Evolutionary conservation across 169 alveolate genomes (phyloP).

Genomic region (Plasmodium ovale): DNA sequence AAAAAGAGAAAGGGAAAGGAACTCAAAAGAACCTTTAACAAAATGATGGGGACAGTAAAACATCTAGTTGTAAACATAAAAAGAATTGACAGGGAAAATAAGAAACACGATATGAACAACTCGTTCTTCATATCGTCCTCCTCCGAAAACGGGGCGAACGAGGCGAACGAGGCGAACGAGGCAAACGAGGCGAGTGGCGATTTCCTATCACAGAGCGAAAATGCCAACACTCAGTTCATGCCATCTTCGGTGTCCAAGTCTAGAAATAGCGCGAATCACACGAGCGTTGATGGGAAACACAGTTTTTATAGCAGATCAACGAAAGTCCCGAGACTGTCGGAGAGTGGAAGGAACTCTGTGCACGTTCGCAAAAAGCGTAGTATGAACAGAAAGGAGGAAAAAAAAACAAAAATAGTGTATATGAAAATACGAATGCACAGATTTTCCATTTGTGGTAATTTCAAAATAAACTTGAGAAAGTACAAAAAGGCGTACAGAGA

Average conservation of each 20-base stretch:
- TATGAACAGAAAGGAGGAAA: background rate
- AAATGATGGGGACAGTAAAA: constrained; percentile 58
- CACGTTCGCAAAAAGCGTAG: background rate
- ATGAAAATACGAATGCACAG: constrained; percentile 75
- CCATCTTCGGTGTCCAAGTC: constrained; percentile 65
- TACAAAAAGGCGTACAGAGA: constrained; percentile 71
- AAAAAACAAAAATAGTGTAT: background rate
- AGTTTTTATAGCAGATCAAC: constrained; percentile 70
- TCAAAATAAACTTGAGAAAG: constrained; percentile 44
- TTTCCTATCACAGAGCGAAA: constrained; percentile 17
- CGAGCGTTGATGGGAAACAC: constrained; percentile 35
- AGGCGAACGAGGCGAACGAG: constrained; percentile 24
- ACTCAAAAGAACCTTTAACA: constrained; percentile 36
- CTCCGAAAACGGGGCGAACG: constrained; percentile 30
- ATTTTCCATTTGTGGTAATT: constrained; percentile 53
- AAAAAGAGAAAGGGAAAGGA: constrained; percentile 35
- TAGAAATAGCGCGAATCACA: constrained; percentile 34
- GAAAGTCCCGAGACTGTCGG: constrained; percentile 16
- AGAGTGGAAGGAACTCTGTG: background rate
- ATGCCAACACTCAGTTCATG: constrained; percentile 44
- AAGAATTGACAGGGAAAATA: constrained; percentile 69
- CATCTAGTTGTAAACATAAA: constrained; percentile 45
- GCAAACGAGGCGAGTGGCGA: constrained; percentile 24
- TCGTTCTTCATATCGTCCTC: constrained; percentile 75
- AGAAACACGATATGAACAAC: constrained; percentile 65